Evolutionary conservation across 352 stramenopile genomes (phyloP).

Genomic region (Phytophthora pistaciae): DNA sequence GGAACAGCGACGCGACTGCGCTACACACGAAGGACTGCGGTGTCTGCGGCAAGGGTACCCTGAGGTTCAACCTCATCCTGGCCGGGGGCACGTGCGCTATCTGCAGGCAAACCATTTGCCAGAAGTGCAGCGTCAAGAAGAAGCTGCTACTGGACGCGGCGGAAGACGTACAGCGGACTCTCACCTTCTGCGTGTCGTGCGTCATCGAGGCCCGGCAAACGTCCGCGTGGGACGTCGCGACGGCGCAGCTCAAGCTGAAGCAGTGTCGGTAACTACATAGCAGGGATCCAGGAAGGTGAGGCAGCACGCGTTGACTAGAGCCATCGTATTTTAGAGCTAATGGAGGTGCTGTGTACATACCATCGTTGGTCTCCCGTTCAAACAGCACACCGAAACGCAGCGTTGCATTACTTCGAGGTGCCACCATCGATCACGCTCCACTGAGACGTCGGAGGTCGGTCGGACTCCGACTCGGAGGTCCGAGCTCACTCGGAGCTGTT

Average conservation of each 20-base stretch:
- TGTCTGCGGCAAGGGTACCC: slow-evolving; percentile 50
- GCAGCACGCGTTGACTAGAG: slow-evolving; percentile 9
- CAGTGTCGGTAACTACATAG: slow-evolving; percentile 9
- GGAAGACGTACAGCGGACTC: slow-evolving; percentile 42
- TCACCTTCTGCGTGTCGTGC: slow-evolving; percentile 61
- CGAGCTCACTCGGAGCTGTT: background rate
- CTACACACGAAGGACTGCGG: slow-evolving; percentile 32
- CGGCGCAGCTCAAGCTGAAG: slow-evolving; percentile 27
- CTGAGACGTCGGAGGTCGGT: background rate
- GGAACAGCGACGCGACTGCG: slow-evolving; percentile 12
- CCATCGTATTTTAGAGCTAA: slow-evolving; percentile 25
- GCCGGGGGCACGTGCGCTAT: slow-evolving; percentile 45
- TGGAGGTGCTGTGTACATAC: background rate
- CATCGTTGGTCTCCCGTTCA: background rate
- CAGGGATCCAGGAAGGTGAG: background rate
- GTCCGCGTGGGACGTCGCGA: slow-evolving; percentile 55
- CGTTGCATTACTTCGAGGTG: background rate
- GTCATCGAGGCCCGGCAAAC: slow-evolving; percentile 49
- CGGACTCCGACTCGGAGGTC: no score
- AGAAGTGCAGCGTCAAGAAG: slow-evolving; percentile 64
- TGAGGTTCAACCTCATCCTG: slow-evolving; percentile 44
- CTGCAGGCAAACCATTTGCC: slow-evolving; percentile 50
- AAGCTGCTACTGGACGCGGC: slow-evolving; percentile 48
- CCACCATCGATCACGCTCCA: slow-evolving; percentile 3
- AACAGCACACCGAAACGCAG: slow-evolving; percentile 11